Evolutionary conservation across 2,329 filamentous ascomycete species (phyloP), one percentile per base, ranked within the genome.

Genomic region (Diaporthe ilicicola): DNA sequence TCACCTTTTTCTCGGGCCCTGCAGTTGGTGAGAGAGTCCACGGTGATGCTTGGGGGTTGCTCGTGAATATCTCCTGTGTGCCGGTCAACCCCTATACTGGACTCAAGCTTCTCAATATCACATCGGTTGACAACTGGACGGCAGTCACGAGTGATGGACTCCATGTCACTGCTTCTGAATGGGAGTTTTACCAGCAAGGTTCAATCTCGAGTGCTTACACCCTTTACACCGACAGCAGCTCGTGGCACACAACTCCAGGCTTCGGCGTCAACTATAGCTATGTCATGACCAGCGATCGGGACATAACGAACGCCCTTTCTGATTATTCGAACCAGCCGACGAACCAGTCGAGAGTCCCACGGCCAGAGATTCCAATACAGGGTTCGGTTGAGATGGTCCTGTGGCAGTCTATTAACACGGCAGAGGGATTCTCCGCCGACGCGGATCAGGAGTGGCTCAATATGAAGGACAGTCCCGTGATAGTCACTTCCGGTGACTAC

Each of bases 331-430:
- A 27, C 34, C n/a, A 56, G n/a, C 24, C 34, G 24, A 24, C 54
- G 15, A n/a, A 5, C n/a, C 5, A n/a, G n/a, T n/a, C n/a, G 2
- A 32, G 12, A 34, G n/a, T 56, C 34, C 19, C 54, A 12, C n/a
- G 22, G 34, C 54, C 54, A 39, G n/a, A 12, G n/a, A 56, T 56
- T 10, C 54, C 54, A 27, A 56, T 56, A n/a, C 54, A 56, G 34
- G 54, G 54, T n/a, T 56, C 54, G 34, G 34, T 56, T 34, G 54
- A 56, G 34, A 56, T 56, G 54, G 54, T 56, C 29, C 54, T 56
- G 12, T 56, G 54, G 54, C 32, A 56, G 22, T 42, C 54, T 27
- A 24, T 56, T 34, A 56, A 56, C 9, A 39, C 34, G 13, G 54
- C 19, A 17, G 32, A 56, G 54, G 54, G 54, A 10, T 56, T 39